Conservation (phyloP, 371 early-diverging fungal genomes). For the Entomophthora muscae region DNA sequence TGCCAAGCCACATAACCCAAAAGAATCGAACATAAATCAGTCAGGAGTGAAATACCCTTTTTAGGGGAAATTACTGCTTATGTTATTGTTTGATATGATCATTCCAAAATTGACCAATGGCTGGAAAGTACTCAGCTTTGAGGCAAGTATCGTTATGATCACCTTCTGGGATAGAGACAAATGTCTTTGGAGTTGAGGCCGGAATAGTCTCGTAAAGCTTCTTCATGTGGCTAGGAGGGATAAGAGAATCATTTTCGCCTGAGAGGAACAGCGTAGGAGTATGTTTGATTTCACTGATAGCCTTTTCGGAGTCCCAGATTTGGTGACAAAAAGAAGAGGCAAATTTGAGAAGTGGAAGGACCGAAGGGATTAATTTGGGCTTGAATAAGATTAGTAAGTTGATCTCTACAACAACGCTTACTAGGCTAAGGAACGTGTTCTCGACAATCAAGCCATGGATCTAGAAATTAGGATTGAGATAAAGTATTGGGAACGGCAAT, state of each 20-base stretch:
- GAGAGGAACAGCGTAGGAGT: constrained; percentile 74
- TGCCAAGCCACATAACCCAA: too few relatives aligned
- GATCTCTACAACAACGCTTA: constrained; percentile 16
- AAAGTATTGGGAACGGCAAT: neutral
- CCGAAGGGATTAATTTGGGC: constrained; percentile 72
- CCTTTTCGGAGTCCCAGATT: constrained; percentile 65
- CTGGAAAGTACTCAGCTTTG: constrained; percentile 69
- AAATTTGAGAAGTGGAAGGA: constrained; percentile 53
- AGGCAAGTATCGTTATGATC: constrained; percentile 86
- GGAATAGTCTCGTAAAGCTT: constrained; percentile 22
- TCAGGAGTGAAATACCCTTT: too few relatives aligned
- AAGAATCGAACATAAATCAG: too few relatives aligned
- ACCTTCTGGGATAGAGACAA: constrained; percentile 46
- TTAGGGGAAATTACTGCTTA: too few relatives aligned
- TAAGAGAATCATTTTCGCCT: constrained; percentile 65
- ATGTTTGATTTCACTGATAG: constrained; percentile 41
- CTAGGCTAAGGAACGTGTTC: constrained; percentile 85
- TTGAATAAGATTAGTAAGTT: constrained; percentile 12
- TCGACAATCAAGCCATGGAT: constrained; percentile 78
- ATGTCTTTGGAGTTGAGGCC: constrained; percentile 10
- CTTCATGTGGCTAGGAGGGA: constrained; percentile 78
- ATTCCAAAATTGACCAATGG: constrained; percentile 28
- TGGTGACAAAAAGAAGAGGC: constrained; percentile 72
- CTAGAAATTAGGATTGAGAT: neutral
- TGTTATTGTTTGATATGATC: constrained; percentile 10